Conservation (phyloP, 2,329 filamentous ascomycete genomes). For the Aspergillus sp. region DNA sequence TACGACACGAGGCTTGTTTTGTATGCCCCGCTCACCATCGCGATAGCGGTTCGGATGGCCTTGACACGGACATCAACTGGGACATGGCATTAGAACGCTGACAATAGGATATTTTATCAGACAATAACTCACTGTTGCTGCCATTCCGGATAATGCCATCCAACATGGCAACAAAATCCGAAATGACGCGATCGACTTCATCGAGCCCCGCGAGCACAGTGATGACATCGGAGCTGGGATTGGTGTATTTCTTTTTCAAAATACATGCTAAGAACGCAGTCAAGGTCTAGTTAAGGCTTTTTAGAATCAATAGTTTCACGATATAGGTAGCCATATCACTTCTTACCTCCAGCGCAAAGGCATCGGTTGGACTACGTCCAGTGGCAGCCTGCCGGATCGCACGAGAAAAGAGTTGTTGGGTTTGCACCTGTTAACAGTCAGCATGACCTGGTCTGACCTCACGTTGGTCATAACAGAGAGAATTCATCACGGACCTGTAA, state of each 20-base stretch:
- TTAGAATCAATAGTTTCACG: constrained; percentile 34
- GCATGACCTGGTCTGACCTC: constrained; percentile 1
- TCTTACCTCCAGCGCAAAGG: constrained; percentile 75
- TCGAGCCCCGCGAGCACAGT: constrained; percentile 81
- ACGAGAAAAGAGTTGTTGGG: constrained; percentile 67
- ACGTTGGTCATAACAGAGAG: too few relatives aligned
- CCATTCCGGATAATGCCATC: constrained; percentile 78
- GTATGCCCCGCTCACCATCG: constrained; percentile 86
- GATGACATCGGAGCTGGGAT: constrained; percentile 92
- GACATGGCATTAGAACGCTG: not conserved
- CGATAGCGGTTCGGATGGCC: constrained; percentile 71
- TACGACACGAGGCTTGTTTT: constrained; percentile 91
- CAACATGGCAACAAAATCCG: constrained; percentile 75
- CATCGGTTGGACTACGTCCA: constrained; percentile 53
- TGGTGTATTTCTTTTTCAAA: constrained; percentile 83
- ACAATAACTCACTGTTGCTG: constrained; percentile 50
- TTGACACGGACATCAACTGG: constrained; percentile 66
- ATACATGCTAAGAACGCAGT: constrained; percentile 77
- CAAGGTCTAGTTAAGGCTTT: constrained; percentile 57
- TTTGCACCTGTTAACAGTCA: constrained; percentile 46
- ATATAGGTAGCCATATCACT: not conserved
- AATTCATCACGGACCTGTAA: constrained; percentile 49
- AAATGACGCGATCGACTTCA: constrained; percentile 76
- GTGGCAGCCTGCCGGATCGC: constrained; percentile 62
- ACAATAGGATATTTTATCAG: not conserved